Percentiles rank a stretch among this genome's conserved stretches.
phyloP scores from a whole-genome alignment of 2,329 filamentous ascomycete genomes.

The Claviceps sp. region DNA sequence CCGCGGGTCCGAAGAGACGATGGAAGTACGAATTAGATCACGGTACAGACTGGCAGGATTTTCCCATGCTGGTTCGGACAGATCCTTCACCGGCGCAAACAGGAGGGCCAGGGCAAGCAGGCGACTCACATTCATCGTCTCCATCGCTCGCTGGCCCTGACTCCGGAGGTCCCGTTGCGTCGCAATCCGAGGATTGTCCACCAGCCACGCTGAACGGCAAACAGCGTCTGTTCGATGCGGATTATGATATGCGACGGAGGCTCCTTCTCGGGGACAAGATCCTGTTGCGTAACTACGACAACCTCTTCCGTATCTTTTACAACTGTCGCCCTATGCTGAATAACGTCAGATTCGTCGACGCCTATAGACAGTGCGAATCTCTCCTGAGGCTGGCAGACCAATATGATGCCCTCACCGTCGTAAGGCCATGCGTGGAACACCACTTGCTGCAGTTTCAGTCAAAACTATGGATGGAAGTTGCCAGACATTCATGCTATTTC shows the following conservation, averaged over 20 bases:
- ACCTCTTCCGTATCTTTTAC: slow-evolving; percentile 91
- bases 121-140: slow-evolving; percentile 7
- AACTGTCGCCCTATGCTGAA: slow-evolving; percentile 78
- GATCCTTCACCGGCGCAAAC: slow-evolving; percentile 27
- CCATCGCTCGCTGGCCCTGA: slow-evolving; percentile 21
- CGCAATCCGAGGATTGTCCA: slow-evolving; percentile 17
- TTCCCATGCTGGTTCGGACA: slow-evolving; percentile 80
- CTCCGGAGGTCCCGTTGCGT: slow-evolving; percentile 17
- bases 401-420: slow-evolving; percentile 80
- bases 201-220: slow-evolving; percentile 30
- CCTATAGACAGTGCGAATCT: slow-evolving; percentile 88
- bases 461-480: slow-evolving; percentile 87
- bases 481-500: slow-evolving; percentile 84
- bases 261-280: slow-evolving; percentile 41
- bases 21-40: slow-evolving; percentile 87
- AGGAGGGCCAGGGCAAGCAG: not conserved
- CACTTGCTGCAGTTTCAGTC: slow-evolving; percentile 86
- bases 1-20: slow-evolving; percentile 29
- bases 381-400: slow-evolving; percentile 82
- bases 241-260: too few species aligned
- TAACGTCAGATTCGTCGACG: slow-evolving; percentile 76
- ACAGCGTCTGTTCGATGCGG: slow-evolving; percentile 33
- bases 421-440: slow-evolving; percentile 82
- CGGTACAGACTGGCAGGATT: slow-evolving; percentile 55
- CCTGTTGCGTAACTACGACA: slow-evolving; percentile 83